Evolutionary conservation across 2,329 filamentous ascomycete genomes (phyloP).

Genomic region (Didymella sp.): DNA sequence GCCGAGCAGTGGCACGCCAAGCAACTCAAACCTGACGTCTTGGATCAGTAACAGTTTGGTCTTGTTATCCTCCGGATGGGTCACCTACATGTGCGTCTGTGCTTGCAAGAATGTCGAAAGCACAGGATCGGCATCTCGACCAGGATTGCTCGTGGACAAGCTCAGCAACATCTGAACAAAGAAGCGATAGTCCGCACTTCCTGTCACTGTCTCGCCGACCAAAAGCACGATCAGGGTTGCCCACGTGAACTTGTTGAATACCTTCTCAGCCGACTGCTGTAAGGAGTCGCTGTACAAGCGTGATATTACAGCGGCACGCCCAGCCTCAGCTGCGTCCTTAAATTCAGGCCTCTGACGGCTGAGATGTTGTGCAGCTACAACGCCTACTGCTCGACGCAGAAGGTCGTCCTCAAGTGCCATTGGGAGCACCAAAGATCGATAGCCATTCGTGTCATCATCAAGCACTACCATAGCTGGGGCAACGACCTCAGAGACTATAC

Average conservation of each 20-base stretch:
- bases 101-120: conserved; percentile 7
- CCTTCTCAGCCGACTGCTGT: conserved; percentile 29
- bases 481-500: conserved; percentile 46
- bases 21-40: conserved; percentile 25
- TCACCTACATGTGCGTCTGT: conserved; percentile 15
- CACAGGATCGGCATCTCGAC: not conserved
- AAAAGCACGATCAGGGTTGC: conserved; percentile 51
- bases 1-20: conserved; percentile 27
- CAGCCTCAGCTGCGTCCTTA: conserved; percentile 42
- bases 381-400: conserved; percentile 49
- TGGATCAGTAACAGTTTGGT: too few species aligned
- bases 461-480: conserved; percentile 53
- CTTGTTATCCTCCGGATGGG: too few species aligned
- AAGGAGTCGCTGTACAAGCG: conserved; percentile 46
- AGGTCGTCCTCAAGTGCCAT: conserved; percentile 50
- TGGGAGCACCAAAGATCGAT: conserved; percentile 51
- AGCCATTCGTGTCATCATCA: conserved; percentile 49
- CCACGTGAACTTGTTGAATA: conserved; percentile 50
- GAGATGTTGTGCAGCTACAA: conserved; percentile 52
- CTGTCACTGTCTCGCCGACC: conserved; percentile 54
- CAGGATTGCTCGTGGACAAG: conserved; percentile 21
- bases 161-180: conserved; percentile 50
- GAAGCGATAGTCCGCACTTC: conserved; percentile 49
- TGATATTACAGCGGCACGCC: conserved; percentile 48
- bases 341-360: conserved; percentile 43